Percentiles rank a stretch among this genome's conserved stretches.
These are phyloP conservation scores for Sporothrix protearum DNA, from an alignment of 2,329 filamentous ascomycete genomes.

Conservation along the genomic window DNA sequence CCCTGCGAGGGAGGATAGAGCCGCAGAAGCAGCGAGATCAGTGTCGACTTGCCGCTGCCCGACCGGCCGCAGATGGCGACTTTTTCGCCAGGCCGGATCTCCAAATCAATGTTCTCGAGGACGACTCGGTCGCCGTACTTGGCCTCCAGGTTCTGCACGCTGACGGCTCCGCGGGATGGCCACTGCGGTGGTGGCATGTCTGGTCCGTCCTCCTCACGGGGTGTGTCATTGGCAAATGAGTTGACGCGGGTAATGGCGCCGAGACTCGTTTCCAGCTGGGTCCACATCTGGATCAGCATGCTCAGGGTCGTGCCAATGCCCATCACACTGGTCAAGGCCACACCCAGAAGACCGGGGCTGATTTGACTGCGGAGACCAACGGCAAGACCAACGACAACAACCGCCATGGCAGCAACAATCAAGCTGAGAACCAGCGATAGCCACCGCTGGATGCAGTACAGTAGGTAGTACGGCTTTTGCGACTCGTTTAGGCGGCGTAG, in stretches of 20 bases:
- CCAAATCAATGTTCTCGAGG: slow-evolving; percentile 32
- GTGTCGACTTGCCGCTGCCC: slow-evolving; percentile 34
- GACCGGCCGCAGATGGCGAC: slow-evolving; percentile 39
- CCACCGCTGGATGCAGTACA: slow-evolving; percentile 57
- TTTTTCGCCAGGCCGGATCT: slow-evolving; percentile 34
- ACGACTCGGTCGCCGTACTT: slow-evolving; percentile 23
- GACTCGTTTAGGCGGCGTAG: slow-evolving; percentile 49
- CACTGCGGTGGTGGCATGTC: slow-evolving; percentile 19
- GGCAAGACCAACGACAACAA: slow-evolving; percentile 38
- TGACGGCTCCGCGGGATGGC: slow-evolving; percentile 12
- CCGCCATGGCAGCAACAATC: slow-evolving; percentile 38
- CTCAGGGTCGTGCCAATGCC: slow-evolving; percentile 28
- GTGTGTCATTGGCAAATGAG: slow-evolving; percentile 22
- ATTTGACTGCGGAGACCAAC: slow-evolving; percentile 35
- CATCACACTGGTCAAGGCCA: slow-evolving; percentile 36
- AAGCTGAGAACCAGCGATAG: slow-evolving; percentile 40
- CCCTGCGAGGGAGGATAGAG: slow-evolving; percentile 45
- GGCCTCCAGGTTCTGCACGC: slow-evolving; percentile 20
- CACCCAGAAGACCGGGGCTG: slow-evolving; percentile 34
- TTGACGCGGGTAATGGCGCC: slow-evolving; percentile 32
- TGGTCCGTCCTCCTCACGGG: slow-evolving; percentile 16
- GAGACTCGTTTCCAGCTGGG: slow-evolving; percentile 32
- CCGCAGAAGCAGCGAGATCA: slow-evolving; percentile 43
- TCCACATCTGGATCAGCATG: slow-evolving; percentile 32
- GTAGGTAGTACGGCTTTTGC: slow-evolving; percentile 55